These are phyloP conservation scores for Populus hybrid DNA, from an alignment of 441 rosid species.

Conservation along the genomic window DNA sequence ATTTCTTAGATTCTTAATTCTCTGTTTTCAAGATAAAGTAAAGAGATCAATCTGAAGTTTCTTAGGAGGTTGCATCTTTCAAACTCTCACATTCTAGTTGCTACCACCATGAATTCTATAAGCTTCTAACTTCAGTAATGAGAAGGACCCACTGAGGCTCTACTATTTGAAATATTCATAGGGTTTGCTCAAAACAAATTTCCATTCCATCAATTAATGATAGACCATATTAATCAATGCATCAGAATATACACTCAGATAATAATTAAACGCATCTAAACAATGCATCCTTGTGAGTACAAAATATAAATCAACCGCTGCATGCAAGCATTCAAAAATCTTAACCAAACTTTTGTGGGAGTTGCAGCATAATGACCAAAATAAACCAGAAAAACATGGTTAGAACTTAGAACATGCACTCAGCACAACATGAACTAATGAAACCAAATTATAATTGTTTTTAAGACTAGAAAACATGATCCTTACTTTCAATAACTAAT, in stretches of 20 bases:
- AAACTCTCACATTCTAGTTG: conserved; percentile 2
- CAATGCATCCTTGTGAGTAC: neutral
- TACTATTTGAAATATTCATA: neutral
- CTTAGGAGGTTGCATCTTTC: neutral
- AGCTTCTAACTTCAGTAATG: neutral
- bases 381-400: neutral
- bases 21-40: neutral
- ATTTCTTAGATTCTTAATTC: neutral
- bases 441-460: neutral
- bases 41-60: neutral
- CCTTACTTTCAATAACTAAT: neutral
- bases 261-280: neutral
- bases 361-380: neutral
- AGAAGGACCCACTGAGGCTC: neutral
- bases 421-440: no score
- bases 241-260: no score
- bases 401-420: neutral
- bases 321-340: neutral
- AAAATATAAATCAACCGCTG: neutral
- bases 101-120: neutral
- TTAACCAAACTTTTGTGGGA: neutral
- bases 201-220: neutral
- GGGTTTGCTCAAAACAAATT: neutral
- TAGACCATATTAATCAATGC: neutral
- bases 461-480: neutral